Base-by-base conservation (phyloP, 257 asterid genomes). In the Lavandula angustifolia region DNA sequence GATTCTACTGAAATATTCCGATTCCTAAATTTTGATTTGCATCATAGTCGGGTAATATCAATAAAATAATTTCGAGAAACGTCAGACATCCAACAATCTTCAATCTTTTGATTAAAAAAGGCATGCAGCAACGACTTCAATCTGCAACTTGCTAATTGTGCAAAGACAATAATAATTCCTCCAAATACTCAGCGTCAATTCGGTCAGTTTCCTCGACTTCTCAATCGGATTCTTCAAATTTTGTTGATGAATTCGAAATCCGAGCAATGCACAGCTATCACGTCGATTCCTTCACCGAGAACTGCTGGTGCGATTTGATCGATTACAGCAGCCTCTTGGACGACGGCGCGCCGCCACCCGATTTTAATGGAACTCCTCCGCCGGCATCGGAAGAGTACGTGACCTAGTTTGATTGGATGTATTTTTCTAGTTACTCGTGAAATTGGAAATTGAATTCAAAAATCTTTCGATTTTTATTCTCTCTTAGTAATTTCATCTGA, bases 281-380 rank as follows among this genome's bases (percentile, higher is more conserved):
- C 34, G 62, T 78, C 41, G 78, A 73, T 70, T 73, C 80, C 13
- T 63, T 81, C 68, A 62, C 49, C 12, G 82, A 60, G 32, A 65
- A 69, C 46, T 73, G 69, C 63, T 78, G 84, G 84, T 56, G 59
- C 1, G 87, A 73, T 60, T 48, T 81, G 31, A 65, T 76, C 55
- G 84, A 81, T 73, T 75, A 73, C 78, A 63, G 75, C 72, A 29
- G 64, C 70, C 80, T 81, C 18, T 59, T 78, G 56, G 75, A 71
- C 44, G 78, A 67, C 48, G 66, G 56, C 27, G 64, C 70, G 9
- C 75, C 76, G 38, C 43, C 56, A 11, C 3, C 60, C 9, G 74
- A 67, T 58, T 57, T 48, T 55, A 62, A 44, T 3, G 70, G 73
- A 60, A 67, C 64, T 43, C 81, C 55, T 37, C 9, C 7, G 34